A percentile compares a stretch with the other conserved stretches of the same genome.
Conservation (phyloP, 352 stramenopile species). For the Hyaloperonospora arabidopsidis region DNA sequence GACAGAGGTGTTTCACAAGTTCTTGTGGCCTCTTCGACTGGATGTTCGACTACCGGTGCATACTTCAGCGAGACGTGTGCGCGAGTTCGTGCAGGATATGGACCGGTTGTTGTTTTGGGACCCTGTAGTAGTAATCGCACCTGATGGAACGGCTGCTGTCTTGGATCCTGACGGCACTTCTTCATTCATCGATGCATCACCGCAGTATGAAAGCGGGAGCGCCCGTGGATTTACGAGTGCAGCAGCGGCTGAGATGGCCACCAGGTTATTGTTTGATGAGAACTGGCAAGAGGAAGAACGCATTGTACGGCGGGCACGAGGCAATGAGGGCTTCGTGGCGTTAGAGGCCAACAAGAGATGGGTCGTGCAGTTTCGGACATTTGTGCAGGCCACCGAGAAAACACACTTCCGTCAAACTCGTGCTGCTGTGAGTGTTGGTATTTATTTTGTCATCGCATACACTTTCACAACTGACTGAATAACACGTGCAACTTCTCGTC, state of each 20-base stretch:
- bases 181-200: slow-evolving; percentile 26
- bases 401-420: slow-evolving; percentile 43
- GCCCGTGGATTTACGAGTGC: slow-evolving; percentile 5
- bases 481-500: background rate
- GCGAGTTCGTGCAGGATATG: slow-evolving; percentile 57
- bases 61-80: slow-evolving; percentile 28
- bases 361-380: slow-evolving; percentile 50
- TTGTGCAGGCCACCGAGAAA: slow-evolving; percentile 42
- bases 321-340: slow-evolving; percentile 44
- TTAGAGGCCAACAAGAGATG: slow-evolving; percentile 40
- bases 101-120: slow-evolving; percentile 48
- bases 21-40: slow-evolving; percentile 47
- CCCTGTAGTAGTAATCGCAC: slow-evolving; percentile 21
- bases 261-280: slow-evolving; percentile 40
- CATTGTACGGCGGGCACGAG: slow-evolving; percentile 41
- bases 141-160: slow-evolving; percentile 17
- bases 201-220: slow-evolving; percentile 15
- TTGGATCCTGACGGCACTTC: slow-evolving; percentile 18
- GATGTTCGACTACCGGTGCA: slow-evolving; percentile 39
- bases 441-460: background rate
- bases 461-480: background rate
- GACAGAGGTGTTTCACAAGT: slow-evolving; percentile 44
- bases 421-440: slow-evolving; percentile 24
- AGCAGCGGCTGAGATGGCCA: slow-evolving; percentile 9
- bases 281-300: slow-evolving; percentile 42